Evolutionary conservation across 345 rosid species (phyloP).

Genomic region (Noccaea bulbosa): DNA sequence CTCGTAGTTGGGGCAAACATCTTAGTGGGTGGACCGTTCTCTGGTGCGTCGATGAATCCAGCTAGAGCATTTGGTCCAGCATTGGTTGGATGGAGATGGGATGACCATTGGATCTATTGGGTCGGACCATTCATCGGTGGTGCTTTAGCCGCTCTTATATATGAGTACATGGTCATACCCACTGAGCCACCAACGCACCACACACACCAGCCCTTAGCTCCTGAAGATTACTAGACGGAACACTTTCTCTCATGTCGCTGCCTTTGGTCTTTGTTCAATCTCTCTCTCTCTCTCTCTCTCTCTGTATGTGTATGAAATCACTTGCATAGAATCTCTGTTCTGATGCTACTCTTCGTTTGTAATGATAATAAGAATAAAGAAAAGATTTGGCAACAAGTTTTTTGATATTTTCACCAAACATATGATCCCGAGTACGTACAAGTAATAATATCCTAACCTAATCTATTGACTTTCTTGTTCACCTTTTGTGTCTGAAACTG

Average conservation of each 20-base stretch:
- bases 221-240: constrained; percentile 67
- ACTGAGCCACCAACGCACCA: constrained; percentile 51
- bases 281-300: neutral
- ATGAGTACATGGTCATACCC: constrained; percentile 61
- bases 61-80: constrained; percentile 54
- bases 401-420: constrained; percentile 17
- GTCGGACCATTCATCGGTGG: constrained; percentile 48
- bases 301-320: constrained; percentile 27
- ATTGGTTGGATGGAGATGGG: constrained; percentile 51
- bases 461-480: constrained; percentile 22
- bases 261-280: constrained; percentile 17
- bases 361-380: constrained; percentile 38
- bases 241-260: neutral
- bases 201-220: constrained; percentile 75
- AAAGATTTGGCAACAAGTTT: constrained; percentile 2
- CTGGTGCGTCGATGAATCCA: constrained; percentile 49
- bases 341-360: constrained; percentile 30
- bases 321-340: constrained; percentile 28
- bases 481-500: neutral
- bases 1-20: constrained; percentile 45
- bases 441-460: constrained; percentile 19
- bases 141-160: constrained; percentile 47
- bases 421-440: constrained; percentile 15
- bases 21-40: constrained; percentile 44
- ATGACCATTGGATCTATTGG: constrained; percentile 50